A percentile compares a stretch with the other conserved stretches of the same genome.
These are phyloP conservation scores for Fusarium albidum DNA, from an alignment of 2,329 filamentous ascomycete species.

Conservation along the genomic window DNA sequence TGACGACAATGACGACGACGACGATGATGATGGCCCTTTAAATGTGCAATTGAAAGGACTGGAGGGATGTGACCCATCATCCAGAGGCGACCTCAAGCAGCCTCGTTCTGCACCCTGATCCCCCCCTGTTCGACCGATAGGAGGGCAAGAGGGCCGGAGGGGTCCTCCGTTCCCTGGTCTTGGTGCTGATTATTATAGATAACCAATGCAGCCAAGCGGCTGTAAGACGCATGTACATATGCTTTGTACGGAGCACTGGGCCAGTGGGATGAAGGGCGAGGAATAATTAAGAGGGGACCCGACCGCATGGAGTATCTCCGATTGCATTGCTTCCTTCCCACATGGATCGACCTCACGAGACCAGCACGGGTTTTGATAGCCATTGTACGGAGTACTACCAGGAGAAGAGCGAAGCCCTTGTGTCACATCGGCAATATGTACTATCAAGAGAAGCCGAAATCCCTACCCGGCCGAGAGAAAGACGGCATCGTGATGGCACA, in stretches of 20 bases:
- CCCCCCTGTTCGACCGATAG: conserved; percentile 4
- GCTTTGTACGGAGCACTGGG: not conserved
- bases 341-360: conserved; percentile 17
- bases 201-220: not conserved
- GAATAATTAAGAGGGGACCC: conserved; percentile 9
- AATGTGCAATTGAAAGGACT: not conserved
- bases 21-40: conserved; percentile 8
- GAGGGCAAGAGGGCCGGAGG: too few relatives aligned
- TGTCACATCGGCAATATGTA: conserved; percentile 20
- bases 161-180: conserved; percentile 1
- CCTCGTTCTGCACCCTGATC: not conserved
- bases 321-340: conserved; percentile 5
- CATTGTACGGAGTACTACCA: conserved; percentile 2
- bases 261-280: not conserved
- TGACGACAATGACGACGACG: conserved; percentile 10
- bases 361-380: conserved; percentile 7
- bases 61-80: conserved; percentile 1
- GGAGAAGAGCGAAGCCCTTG: conserved; percentile 6
- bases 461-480: conserved; percentile 24
- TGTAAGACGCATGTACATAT: too few relatives aligned
- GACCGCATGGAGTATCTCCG: conserved; percentile 24
- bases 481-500: not conserved
- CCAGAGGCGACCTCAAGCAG: not conserved
- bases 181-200: not conserved
- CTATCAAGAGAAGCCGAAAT: conserved; percentile 29